Conservation (phyloP, 2,329 filamentous ascomycete species). For the Trichoderma citrinoviride region DNA sequence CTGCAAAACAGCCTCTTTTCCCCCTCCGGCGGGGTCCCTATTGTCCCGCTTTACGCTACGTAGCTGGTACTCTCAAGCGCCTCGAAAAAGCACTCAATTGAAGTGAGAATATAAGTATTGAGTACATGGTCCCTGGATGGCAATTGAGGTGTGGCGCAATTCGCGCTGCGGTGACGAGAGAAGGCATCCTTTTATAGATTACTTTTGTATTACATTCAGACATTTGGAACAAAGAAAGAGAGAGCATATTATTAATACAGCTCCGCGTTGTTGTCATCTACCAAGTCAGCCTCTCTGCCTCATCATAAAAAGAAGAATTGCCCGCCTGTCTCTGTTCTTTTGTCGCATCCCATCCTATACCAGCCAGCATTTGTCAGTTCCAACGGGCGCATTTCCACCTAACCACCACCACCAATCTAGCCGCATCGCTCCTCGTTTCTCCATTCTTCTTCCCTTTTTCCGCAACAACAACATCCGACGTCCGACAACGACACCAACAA, state of each 20-base stretch:
- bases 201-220: too few relatives aligned
- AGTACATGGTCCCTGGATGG: neutral
- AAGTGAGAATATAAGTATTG: neutral
- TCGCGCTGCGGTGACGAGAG: slow-evolving; percentile 1
- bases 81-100: neutral
- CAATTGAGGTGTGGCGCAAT: slow-evolving; percentile 13
- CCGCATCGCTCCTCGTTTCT: too few relatives aligned
- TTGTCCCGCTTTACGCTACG: neutral
- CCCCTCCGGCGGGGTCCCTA: slow-evolving; percentile 3
- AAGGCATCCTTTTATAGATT: neutral
- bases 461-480: neutral
- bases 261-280: neutral
- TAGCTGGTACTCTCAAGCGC: neutral
- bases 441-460: neutral
- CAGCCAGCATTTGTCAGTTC: too few relatives aligned
- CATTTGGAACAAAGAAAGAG: neutral
- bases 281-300: neutral
- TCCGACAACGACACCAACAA: too few relatives aligned
- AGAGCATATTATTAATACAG: slow-evolving; percentile 18
- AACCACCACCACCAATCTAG: too few relatives aligned
- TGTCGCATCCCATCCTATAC: too few relatives aligned
- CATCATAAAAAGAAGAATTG: neutral
- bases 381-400: too few relatives aligned
- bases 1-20: neutral
- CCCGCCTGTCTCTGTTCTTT: neutral